A percentile compares a stretch with the other conserved stretches of the same genome.
Conservation (phyloP, 768 basidiomycete species). For the Kwoniella bestiolae region DNA sequence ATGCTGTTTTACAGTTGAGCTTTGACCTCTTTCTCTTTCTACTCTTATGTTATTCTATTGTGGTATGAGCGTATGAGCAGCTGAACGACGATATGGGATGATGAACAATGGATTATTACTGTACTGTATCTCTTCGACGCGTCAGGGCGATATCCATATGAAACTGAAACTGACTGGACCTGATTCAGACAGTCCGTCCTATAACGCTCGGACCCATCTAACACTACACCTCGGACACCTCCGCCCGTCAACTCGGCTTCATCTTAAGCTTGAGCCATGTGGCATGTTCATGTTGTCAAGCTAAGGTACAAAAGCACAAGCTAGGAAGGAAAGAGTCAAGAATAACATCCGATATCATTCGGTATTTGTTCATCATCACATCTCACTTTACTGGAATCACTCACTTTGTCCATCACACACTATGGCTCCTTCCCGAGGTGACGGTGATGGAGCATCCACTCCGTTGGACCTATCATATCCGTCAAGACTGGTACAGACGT, state of each 20-base stretch:
- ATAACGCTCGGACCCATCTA: not conserved
- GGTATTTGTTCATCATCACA: not conserved
- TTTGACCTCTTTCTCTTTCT: constrained; percentile 10
- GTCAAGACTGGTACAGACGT: constrained; percentile 36
- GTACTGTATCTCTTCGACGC: not conserved
- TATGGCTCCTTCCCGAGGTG: constrained; percentile 37
- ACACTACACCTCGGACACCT: not conserved
- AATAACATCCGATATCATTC: not conserved
- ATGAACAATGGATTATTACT: not conserved
- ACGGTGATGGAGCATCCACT: not conserved
- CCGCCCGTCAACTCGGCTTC: too few relatives aligned
- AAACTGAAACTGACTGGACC: not conserved
- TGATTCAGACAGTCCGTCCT: not conserved
- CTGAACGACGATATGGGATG: too few relatives aligned
- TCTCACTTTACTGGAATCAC: not conserved
- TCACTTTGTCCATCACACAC: not conserved
- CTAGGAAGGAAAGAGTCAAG: too few relatives aligned
- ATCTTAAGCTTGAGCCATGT: too few relatives aligned
- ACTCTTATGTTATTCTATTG: not conserved
- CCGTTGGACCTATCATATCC: constrained; percentile 15
- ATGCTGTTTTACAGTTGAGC: not conserved
- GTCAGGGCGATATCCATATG: not conserved
- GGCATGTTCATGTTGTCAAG: too few relatives aligned
- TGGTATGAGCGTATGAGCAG: too few relatives aligned
- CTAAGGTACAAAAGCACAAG: not conserved